Conservation (phyloP, 2,329 filamentous ascomycete genomes). For the Ceratocystis diversiconidia region DNA sequence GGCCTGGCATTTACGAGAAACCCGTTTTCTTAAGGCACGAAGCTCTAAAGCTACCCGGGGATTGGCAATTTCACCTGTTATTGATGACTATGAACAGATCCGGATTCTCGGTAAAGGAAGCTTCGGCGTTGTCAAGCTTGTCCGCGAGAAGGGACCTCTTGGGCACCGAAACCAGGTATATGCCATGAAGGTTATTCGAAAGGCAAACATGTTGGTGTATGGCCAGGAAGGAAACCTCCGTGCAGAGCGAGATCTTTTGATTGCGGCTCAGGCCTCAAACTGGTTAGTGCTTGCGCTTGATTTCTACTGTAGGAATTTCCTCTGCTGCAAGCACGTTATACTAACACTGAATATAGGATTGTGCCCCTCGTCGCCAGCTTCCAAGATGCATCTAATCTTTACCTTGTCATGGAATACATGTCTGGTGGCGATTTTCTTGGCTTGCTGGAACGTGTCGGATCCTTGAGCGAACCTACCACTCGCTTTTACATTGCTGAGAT, state of each 20-base stretch:
- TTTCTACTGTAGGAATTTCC: not conserved
- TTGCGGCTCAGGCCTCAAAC: conserved; percentile 70
- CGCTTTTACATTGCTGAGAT: conserved; percentile 90
- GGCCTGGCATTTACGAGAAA: conserved; percentile 59
- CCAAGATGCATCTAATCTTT: conserved; percentile 70
- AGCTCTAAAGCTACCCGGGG: conserved; percentile 27
- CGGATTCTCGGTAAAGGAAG: conserved; percentile 83
- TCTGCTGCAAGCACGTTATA: not conserved
- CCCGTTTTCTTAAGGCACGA: conserved; percentile 52
- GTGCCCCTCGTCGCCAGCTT: conserved; percentile 81
- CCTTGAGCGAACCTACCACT: conserved; percentile 62
- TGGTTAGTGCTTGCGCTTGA: conserved; percentile 38
- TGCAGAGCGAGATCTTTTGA: conserved; percentile 83
- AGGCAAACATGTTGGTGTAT: conserved; percentile 81
- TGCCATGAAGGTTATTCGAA: conserved; percentile 95
- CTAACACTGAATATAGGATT: conserved; percentile 39
- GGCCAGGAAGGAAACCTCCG: conserved; percentile 85
- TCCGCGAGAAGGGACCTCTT: conserved; percentile 43
- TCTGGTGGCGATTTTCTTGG: conserved; percentile 88
- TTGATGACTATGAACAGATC: conserved; percentile 57
- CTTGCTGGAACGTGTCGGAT: conserved; percentile 69
- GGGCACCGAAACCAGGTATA: conserved; percentile 44
- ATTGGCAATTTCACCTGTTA: conserved; percentile 20
- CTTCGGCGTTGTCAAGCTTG: conserved; percentile 81
- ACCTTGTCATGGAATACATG: conserved; percentile 98